Evolutionary conservation across 352 stramenopile species (phyloP).

Genomic region (Halophytophthora polymorphica): DNA sequence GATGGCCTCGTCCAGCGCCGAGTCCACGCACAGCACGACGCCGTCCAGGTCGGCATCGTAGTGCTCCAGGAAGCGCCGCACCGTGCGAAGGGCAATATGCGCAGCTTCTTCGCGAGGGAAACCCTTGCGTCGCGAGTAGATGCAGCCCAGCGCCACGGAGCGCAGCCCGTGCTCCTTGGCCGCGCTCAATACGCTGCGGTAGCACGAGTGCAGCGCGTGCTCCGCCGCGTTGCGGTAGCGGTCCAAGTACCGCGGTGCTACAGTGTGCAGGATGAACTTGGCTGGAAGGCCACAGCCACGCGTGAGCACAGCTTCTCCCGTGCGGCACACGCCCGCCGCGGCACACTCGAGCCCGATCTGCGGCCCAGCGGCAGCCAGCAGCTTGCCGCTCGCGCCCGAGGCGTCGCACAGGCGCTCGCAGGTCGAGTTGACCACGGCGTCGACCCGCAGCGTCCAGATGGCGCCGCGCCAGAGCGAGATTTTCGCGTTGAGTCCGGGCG

Average conservation of each 20-base stretch:
- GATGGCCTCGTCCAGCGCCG: slow-evolving; percentile 52
- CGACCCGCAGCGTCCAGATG: slow-evolving; percentile 51
- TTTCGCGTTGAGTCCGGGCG: slow-evolving; percentile 39
- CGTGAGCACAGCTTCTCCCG: slow-evolving; percentile 81
- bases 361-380: slow-evolving; percentile 68
- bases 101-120: slow-evolving; percentile 80
- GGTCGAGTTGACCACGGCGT: slow-evolving; percentile 80
- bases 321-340: slow-evolving; percentile 58
- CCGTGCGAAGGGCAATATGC: slow-evolving; percentile 65
- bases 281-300: slow-evolving; percentile 69
- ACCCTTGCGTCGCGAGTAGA: slow-evolving; percentile 71
- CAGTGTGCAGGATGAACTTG: slow-evolving; percentile 80
- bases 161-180: slow-evolving; percentile 65
- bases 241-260: slow-evolving; percentile 77
- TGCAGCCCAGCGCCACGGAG: slow-evolving; percentile 66
- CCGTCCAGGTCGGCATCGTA: slow-evolving; percentile 52
- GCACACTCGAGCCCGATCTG: slow-evolving; percentile 76
- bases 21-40: slow-evolving; percentile 67
- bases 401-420: slow-evolving; percentile 71
- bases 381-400: slow-evolving; percentile 49
- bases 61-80: slow-evolving; percentile 79
- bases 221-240: slow-evolving; percentile 79
- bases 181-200: slow-evolving; percentile 55
- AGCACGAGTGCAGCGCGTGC: slow-evolving; percentile 80
- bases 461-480: slow-evolving; percentile 55